A percentile compares a stretch with the other conserved stretches of the same genome.
Evolutionary conservation across 208 protist genomes (phyloP).

Genomic region (Trypanosoma cruzi): DNA sequence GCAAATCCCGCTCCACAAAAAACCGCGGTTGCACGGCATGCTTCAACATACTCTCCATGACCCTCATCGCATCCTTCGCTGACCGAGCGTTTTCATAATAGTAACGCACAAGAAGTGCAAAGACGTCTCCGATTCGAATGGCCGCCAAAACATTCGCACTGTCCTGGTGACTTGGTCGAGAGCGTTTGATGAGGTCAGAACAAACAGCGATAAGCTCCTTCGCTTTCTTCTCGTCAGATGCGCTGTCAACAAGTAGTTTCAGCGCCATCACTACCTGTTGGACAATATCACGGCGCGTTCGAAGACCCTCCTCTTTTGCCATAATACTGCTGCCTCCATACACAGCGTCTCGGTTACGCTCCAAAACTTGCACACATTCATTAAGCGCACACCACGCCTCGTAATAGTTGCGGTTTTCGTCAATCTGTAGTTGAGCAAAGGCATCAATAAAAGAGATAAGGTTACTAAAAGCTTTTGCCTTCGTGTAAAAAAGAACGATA

Average conservation of each 20-base stretch:
- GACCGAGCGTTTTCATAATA: slow-evolving; percentile 85
- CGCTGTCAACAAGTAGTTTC: slow-evolving; percentile 48
- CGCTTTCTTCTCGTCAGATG: slow-evolving; percentile 49
- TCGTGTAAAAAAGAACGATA: slow-evolving; percentile 97
- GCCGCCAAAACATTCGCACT: slow-evolving; percentile 65
- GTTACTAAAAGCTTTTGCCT: slow-evolving; percentile 93
- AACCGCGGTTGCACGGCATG: slow-evolving; percentile 82
- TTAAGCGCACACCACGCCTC: slow-evolving; percentile 89
- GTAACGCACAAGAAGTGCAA: slow-evolving; percentile 94
- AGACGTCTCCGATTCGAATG: slow-evolving; percentile 96
- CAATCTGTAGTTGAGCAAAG: slow-evolving; percentile 95
- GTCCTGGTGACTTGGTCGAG: slow-evolving; percentile 61
- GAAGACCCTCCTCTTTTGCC: slow-evolving; percentile 47
- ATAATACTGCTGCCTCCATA: slow-evolving; percentile 20
- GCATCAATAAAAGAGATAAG: slow-evolving; percentile 93
- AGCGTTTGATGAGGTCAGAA: slow-evolving; percentile 87
- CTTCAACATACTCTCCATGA: slow-evolving; percentile 93
- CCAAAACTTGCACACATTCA: slow-evolving; percentile 74
- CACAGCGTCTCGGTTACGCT: slow-evolving; percentile 38
- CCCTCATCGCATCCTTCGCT: slow-evolving; percentile 81
- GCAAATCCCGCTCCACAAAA: slow-evolving; percentile 89
- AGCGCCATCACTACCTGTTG: slow-evolving; percentile 63
- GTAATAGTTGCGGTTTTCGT: slow-evolving; percentile 96
- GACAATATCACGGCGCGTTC: slow-evolving; percentile 55
- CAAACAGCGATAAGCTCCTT: slow-evolving; percentile 84